A percentile compares a stretch with the other conserved stretches of the same genome.
These are phyloP conservation scores for Candida railenensis DNA, from an alignment of 805 yeast species.

Conservation along the genomic window DNA sequence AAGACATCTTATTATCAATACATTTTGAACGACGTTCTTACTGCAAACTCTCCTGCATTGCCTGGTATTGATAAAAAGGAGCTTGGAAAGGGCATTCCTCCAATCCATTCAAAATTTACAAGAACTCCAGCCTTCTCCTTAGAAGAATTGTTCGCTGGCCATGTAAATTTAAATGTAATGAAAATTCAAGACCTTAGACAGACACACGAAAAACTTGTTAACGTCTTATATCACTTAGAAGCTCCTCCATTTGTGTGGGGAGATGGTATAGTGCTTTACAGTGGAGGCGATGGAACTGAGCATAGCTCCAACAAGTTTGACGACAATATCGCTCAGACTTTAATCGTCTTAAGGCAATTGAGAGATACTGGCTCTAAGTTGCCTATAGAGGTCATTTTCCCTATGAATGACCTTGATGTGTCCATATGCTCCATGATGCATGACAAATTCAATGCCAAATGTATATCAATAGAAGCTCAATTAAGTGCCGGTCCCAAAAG, in stretches of 20 bases:
- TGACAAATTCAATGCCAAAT: conserved; percentile 21
- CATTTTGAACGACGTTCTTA: conserved; percentile 13
- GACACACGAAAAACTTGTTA: conserved; percentile 27
- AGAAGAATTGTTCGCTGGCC: conserved; percentile 9
- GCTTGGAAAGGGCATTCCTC: conserved; percentile 13
- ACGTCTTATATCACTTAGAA: conserved; percentile 20
- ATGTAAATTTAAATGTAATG: conserved; percentile 14
- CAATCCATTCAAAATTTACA: conserved; percentile 11
- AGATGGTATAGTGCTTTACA: conserved; percentile 35
- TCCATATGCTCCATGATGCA: background rate
- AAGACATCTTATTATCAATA: conserved; percentile 5
- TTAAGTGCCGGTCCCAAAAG: conserved; percentile 16
- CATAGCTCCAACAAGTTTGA: background rate
- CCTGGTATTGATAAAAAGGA: conserved; percentile 12
- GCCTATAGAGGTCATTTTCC: conserved; percentile 33
- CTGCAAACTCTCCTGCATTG: conserved; percentile 13
- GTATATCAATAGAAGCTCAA: conserved; percentile 25
- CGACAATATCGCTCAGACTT: conserved; percentile 23
- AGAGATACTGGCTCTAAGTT: conserved; percentile 30
- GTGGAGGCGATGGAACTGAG: conserved; percentile 16
- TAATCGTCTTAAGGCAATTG: conserved; percentile 28
- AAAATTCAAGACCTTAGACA: conserved; percentile 20
- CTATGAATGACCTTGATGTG: background rate
- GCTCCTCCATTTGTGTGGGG: conserved; percentile 28
- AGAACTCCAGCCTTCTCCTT: conserved; percentile 13